These are phyloP conservation scores for Nothopassalora personata DNA, from an alignment of 2,329 filamentous ascomycete species.

Conservation along the genomic window DNA sequence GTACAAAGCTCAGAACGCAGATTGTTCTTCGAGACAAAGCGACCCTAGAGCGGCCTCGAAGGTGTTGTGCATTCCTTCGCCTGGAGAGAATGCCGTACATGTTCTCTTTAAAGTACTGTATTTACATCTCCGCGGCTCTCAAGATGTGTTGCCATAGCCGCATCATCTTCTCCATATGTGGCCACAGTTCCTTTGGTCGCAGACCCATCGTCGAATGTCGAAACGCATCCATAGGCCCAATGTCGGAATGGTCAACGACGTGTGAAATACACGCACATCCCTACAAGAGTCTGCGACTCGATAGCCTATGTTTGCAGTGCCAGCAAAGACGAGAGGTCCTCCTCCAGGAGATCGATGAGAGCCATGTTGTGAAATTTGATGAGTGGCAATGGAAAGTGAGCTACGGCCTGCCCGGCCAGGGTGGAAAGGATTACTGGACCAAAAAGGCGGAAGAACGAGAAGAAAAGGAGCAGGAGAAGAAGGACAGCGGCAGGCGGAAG, in stretches of 20 bases:
- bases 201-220: constrained; percentile 35
- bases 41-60: background rate
- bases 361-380: constrained; percentile 32
- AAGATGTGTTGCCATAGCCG: constrained; percentile 40
- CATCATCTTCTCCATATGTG: constrained; percentile 40
- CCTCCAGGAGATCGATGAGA: constrained; percentile 25
- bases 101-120: background rate
- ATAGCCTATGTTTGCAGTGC: constrained; percentile 33
- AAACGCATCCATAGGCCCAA: constrained; percentile 25
- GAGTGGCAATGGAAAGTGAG: constrained; percentile 40
- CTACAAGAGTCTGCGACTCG: constrained; percentile 33
- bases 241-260: constrained; percentile 16
- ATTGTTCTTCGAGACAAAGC: background rate
- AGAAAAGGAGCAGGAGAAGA: constrained; percentile 20
- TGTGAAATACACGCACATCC: constrained; percentile 33
- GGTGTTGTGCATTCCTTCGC: too few species aligned
- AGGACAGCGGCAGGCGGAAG: constrained; percentile 7
- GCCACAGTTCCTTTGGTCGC: constrained; percentile 35
- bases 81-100: background rate
- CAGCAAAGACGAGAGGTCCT: constrained; percentile 24
- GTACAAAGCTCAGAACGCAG: background rate
- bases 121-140: background rate
- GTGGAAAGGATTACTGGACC: constrained; percentile 27
- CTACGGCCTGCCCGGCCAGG: constrained; percentile 31
- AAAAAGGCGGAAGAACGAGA: constrained; percentile 24